Conservation (phyloP, 305 asterid genomes). For the Fraxinus paxiana region DNA sequence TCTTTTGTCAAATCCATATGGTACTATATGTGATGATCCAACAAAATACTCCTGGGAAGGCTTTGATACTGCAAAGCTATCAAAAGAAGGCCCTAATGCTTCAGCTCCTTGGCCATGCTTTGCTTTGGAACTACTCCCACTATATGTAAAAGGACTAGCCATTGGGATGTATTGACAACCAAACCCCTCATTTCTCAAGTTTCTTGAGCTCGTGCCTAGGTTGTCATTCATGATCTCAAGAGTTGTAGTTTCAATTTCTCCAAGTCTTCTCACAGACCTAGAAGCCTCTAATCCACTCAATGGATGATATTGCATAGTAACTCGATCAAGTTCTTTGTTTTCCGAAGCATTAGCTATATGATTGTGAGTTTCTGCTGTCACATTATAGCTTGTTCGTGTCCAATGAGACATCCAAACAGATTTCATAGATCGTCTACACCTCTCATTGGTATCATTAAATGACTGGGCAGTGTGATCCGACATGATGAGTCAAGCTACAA, state of each 20-base stretch:
- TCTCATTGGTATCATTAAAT: constrained; percentile 29
- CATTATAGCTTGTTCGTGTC: constrained; percentile 36
- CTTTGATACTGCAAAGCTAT: constrained; percentile 7
- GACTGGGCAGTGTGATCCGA: constrained; percentile 34
- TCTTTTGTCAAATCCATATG: constrained; percentile 26
- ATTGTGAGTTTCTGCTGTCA: constrained; percentile 17
- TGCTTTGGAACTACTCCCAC: constrained; percentile 16
- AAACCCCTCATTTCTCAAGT: constrained; percentile 28
- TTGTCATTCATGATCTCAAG: constrained; percentile 21
- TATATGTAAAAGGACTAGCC: not conserved
- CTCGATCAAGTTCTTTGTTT: constrained; percentile 26
- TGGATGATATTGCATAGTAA: constrained; percentile 13
- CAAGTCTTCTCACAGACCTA: not conserved
- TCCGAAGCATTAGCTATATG: constrained; percentile 15
- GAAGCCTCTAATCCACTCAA: constrained; percentile 17
- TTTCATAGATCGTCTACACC: constrained; percentile 34
- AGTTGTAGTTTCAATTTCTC: constrained; percentile 14
- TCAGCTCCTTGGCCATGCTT: constrained; percentile 18
- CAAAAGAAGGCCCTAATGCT: constrained; percentile 15
- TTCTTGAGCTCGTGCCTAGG: constrained; percentile 23
- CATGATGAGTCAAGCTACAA: constrained; percentile 29
- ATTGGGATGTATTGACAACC: constrained; percentile 6
- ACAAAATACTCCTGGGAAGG: constrained; percentile 23
- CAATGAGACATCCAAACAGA: constrained; percentile 69
- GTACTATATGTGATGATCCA: constrained; percentile 24